Evolutionary conservation across 2,329 filamentous ascomycete species (phyloP).

Genomic region (Penicillium brasilianum): DNA sequence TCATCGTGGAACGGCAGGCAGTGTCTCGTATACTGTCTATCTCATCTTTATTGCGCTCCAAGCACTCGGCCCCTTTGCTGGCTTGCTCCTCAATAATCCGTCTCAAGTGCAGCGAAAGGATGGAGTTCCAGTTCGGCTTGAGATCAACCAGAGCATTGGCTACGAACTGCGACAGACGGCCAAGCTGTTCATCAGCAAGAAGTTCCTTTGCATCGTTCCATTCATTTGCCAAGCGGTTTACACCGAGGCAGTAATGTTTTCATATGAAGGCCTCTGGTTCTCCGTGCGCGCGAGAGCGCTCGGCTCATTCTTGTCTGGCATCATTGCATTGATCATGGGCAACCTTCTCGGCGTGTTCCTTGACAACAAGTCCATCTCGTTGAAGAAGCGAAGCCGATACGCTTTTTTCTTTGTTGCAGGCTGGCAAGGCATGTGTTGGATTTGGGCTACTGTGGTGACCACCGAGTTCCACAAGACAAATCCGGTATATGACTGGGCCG

Average conservation of each 20-base stretch:
- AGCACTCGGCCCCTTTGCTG: slow-evolving; percentile 67
- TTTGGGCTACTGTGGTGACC: slow-evolving; percentile 70
- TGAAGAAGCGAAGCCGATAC: slow-evolving; percentile 60
- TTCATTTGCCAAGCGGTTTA: slow-evolving; percentile 75
- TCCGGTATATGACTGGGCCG: slow-evolving; percentile 70
- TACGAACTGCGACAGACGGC: slow-evolving; percentile 65
- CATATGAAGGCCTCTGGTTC: slow-evolving; percentile 71
- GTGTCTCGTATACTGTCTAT: slow-evolving; percentile 72
- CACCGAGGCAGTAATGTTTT: slow-evolving; percentile 73
- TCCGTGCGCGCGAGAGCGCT: slow-evolving; percentile 70
- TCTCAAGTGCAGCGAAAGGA: slow-evolving; percentile 68
- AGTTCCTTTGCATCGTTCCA: slow-evolving; percentile 68
- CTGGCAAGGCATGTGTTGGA: slow-evolving; percentile 72
- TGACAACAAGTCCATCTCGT: slow-evolving; percentile 60
- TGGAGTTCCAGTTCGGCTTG: slow-evolving; percentile 64
- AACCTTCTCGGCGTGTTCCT: slow-evolving; percentile 71
- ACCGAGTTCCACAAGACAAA: slow-evolving; percentile 62
- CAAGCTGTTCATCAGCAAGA: slow-evolving; percentile 63
- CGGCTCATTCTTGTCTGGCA: slow-evolving; percentile 71
- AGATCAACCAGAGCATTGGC: slow-evolving; percentile 61
- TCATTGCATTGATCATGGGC: slow-evolving; percentile 68
- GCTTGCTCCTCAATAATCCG: slow-evolving; percentile 66
- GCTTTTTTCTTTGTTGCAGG: slow-evolving; percentile 58
- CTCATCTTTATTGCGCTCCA: slow-evolving; percentile 74
- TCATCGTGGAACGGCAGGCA: slow-evolving; percentile 61